Conservation (phyloP, 306 rosid genomes). For the Quercus robur region DNA sequence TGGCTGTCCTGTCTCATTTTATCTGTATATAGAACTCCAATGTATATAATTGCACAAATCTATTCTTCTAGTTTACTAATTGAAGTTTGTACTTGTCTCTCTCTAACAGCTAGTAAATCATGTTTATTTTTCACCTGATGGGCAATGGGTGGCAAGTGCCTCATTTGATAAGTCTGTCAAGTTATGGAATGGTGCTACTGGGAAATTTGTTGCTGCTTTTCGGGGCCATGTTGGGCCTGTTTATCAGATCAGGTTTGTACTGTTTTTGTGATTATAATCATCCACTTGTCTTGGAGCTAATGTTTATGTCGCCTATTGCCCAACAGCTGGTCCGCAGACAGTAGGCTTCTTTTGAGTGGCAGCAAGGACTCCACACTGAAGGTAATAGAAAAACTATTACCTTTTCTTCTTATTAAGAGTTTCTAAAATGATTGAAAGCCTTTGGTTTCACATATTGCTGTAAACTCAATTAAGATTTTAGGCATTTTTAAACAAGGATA, state of each 20-base stretch:
- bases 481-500: too few relatives aligned
- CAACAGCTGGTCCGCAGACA: slow-evolving; percentile 95
- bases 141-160: slow-evolving; percentile 97
- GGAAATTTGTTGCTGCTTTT: slow-evolving; percentile 74
- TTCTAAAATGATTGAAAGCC: background rate
- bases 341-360: slow-evolving; percentile 89
- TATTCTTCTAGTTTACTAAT: slow-evolving; percentile 12
- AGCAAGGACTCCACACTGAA: slow-evolving; percentile 93
- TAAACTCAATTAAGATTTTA: too few relatives aligned
- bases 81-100: slow-evolving; percentile 11
- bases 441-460: slow-evolving; percentile 1
- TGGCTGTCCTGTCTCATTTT: too few relatives aligned
- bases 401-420: background rate
- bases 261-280: background rate
- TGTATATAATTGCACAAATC: background rate
- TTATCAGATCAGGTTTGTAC: slow-evolving; percentile 83
- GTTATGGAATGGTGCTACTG: slow-evolving; percentile 83
- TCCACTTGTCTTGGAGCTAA: slow-evolving; percentile 17
- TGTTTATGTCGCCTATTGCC: slow-evolving; percentile 18
- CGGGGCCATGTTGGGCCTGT: slow-evolving; percentile 95
- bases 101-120: slow-evolving; percentile 79
- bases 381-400: slow-evolving; percentile 36
- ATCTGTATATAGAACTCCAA: background rate
- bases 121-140: slow-evolving; percentile 94
- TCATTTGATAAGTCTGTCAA: slow-evolving; percentile 95